phyloP scores from a whole-genome alignment of 225 moss, liverwort and hornwort species.

The Pseudisothecium myosuroides region DNA sequence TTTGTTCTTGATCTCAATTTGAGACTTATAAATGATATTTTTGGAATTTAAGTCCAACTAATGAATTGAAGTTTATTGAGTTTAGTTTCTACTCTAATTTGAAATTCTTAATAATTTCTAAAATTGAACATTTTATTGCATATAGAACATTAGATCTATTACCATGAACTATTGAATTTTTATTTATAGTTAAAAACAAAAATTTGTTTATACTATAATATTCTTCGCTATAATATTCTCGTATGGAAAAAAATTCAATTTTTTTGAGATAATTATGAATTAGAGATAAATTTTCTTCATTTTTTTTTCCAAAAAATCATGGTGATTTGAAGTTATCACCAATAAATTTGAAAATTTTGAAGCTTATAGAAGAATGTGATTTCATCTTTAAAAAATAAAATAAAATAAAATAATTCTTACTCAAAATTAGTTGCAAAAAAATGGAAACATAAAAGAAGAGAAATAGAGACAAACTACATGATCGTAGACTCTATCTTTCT shows the following conservation, averaged over 20 bases:
- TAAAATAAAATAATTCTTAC: too few relatives aligned
- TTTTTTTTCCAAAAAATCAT: not conserved
- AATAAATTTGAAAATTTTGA: not conserved
- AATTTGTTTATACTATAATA: not conserved
- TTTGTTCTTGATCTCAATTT: not conserved
- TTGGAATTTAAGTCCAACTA: not conserved
- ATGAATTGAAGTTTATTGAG: not conserved
- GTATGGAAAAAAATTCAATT: too few relatives aligned
- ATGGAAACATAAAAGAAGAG: not conserved
- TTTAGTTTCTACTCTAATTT: not conserved
- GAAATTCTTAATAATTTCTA: not conserved
- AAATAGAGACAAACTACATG: not conserved
- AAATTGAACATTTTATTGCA: not conserved
- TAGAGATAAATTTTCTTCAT: too few relatives aligned
- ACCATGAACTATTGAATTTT: not conserved
- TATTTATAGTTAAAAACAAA: not conserved
- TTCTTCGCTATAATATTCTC: not conserved
- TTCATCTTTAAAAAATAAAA: not conserved
- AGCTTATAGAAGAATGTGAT: not conserved
- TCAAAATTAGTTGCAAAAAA: not conserved
- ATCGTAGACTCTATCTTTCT: rapidly evolving
- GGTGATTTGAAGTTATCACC: not conserved
- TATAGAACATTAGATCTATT: not conserved
- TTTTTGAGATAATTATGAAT: not conserved
- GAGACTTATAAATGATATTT: not conserved